Base-by-base conservation (phyloP, 1,139 yeast genomes). In the Nakaseomyces glabratus region DNA sequence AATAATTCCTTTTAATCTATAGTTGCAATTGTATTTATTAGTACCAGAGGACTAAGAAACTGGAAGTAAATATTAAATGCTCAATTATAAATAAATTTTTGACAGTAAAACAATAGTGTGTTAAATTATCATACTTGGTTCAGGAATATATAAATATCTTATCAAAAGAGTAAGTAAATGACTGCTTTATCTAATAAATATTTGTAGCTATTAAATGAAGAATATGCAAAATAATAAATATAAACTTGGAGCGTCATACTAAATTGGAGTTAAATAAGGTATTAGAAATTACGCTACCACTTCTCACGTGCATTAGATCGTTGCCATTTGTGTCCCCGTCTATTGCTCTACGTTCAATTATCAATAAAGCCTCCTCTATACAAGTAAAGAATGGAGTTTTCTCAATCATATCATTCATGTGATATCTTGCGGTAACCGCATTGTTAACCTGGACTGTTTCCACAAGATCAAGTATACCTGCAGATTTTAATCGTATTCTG, bases 401-500 rank as follows among this genome's bases (percentile, higher is more conserved):
- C 21, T 13, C 14, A 9, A n/a, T 9, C 4, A 4, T 6, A 22
- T 28, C 26, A 20, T 22, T 21, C 11, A 14, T 7, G 3, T 13
- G 5, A 13, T 16, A 10, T 4, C 28, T 12, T 11, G 15, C 20
- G 4, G 11, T 28, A 13, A 12, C 17, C 20, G 35, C 24, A 9
- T 31, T 16, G 3, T 19, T 21, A 11, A 11, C 11, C 7, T 8
- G n/a, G 3, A 23, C 28, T 17, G 18, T 30, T 28, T 49, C 55
- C 4, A 52, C 49, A 23, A 54, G 34, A 2, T 41, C 51, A 9
- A 36, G 28, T 9, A 61, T 52, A 2, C 59, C 61, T 2, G 65
- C 55, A 13, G 48, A 43, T 9, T 31, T 35, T n/a, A 62, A 51
- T 38, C 65, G 54, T 12, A 53, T 53, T 34, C 66, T 56, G 13